Percentiles rank a stretch among this genome's conserved stretches.
Evolutionary conservation across 345 rosid genomes (phyloP).

Genomic region (Populus deltoides): DNA sequence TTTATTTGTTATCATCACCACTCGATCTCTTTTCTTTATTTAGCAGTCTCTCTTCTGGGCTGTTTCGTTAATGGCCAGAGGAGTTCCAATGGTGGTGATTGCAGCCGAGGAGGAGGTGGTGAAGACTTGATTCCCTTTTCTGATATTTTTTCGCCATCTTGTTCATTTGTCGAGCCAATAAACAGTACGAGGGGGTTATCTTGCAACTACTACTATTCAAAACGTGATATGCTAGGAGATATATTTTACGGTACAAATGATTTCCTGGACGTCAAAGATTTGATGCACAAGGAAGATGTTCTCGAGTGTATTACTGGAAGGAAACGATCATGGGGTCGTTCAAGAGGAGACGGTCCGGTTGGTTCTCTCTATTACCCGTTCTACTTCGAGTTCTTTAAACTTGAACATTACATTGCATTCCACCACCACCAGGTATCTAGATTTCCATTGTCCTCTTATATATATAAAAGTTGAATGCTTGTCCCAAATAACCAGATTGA

Average conservation of each 20-base stretch:
- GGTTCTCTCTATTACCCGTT: not conserved
- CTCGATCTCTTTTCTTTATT: not conserved
- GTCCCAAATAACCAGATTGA: constrained; percentile 86
- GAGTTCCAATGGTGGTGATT: not conserved
- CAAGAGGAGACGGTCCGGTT: not conserved
- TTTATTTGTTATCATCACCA: not conserved
- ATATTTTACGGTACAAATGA: constrained; percentile 31
- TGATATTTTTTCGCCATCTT: not conserved
- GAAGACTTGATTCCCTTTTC: not conserved
- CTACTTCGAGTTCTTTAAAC: constrained; percentile 22
- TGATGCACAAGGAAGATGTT: constrained; percentile 26
- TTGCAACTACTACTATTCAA: not conserved
- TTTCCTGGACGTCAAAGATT: constrained; percentile 6
- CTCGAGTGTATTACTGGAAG: constrained; percentile 20
- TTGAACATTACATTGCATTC: not conserved
- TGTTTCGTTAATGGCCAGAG: not conserved
- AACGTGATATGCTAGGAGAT: constrained; percentile 1
- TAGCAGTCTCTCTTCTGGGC: not conserved
- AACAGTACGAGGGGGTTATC: not conserved
- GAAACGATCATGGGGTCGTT: constrained; percentile 17
- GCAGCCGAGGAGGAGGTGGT: not conserved
- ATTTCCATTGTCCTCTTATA: no score
- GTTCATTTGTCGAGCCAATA: not conserved
- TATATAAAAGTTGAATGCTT: constrained; percentile 57
- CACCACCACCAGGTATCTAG: no score